Base-by-base conservation (phyloP, 352 stramenopile species). In the Pythium dissimile region DNA sequence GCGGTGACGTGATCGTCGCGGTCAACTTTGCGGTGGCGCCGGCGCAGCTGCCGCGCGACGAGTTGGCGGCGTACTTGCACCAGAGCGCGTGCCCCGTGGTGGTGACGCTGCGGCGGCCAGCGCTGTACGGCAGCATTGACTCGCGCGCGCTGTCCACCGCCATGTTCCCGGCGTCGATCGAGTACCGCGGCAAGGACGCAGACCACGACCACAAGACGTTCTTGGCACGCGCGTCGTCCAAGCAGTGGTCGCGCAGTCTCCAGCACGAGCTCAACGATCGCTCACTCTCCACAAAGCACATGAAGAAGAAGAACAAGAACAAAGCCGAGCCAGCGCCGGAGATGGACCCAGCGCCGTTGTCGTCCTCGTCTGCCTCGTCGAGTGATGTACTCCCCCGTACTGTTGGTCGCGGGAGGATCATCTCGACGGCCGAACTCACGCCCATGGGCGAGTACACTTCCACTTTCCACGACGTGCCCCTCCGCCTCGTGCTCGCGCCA, bases 121-220 rank as follows among this genome's bases (percentile, higher is more conserved):
- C 72, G 44, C 47, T 83, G 12, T 88, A 86, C 39, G 82, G 79
- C 4, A 72, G 73, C 0, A 67, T 84, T 8, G 82, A 86, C 66
- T 89, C 79, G 39, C 71, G 71, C 16, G 70, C 75, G 20, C 64
- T 88, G 50, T 80, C 71, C 6, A 92, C 82, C 0, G 82, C 82
- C 24, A 87, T 92, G 73, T 92, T 89, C 48, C 82, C 82, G 16
- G 50, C 75, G 26, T 89, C 77, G 38, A 66, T 70, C 38, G 82
- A 92, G 38, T 87, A 88, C 53, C 47, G 73, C 43, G 55, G 64
- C 6, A 64, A 72, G 2, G 43, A 56, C 13, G 20, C 53, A 6
- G 66, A 64, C 34, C 43, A 30, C 9, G 54, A 46, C n/a, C 16
- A 67, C 24, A 71, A 67, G 28, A 72, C 74, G 38, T 76, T 86